A percentile compares a stretch with the other conserved stretches of the same genome.
These are phyloP conservation scores for Phallus indusiatus DNA, from an alignment of 768 basidiomycete genomes.

Conservation along the genomic window DNA sequence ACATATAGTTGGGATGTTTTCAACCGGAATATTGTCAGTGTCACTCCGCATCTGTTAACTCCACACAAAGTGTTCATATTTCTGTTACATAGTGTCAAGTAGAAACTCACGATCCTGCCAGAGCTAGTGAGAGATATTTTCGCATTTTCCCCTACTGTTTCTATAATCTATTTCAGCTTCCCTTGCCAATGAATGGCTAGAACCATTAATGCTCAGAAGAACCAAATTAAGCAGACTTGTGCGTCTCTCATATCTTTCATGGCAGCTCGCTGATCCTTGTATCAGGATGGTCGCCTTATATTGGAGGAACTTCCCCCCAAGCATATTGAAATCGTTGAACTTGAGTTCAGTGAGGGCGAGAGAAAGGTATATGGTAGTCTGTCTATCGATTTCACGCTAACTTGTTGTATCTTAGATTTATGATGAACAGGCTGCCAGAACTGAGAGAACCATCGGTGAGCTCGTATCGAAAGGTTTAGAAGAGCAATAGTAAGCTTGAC, in stretches of 20 bases:
- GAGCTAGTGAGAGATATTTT: constrained; percentile 38
- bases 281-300: constrained; percentile 55
- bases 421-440: constrained; percentile 2
- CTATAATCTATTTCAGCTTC: constrained; percentile 25
- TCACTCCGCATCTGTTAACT: background rate
- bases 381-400: background rate
- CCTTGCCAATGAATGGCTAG: constrained; percentile 59
- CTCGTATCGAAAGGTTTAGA: constrained; percentile 2
- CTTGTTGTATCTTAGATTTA: background rate
- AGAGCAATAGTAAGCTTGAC: constrained; percentile 46
- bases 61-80: background rate
- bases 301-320: constrained; percentile 49
- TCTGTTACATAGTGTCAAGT: constrained; percentile 33
- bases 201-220: constrained; percentile 56
- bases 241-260: background rate
- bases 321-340: constrained; percentile 45
- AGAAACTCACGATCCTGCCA: constrained; percentile 45
- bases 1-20: constrained; percentile 45
- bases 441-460: background rate
- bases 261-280: background rate
- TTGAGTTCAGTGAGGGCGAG: constrained; percentile 60
- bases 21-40: constrained; percentile 42
- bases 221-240: constrained; percentile 52
- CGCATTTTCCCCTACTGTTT: background rate
- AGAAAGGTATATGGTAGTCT: constrained; percentile 38